phyloP scores from a whole-genome alignment of 2,329 filamentous ascomycete species.

The Colletotrichum gigasporum region DNA sequence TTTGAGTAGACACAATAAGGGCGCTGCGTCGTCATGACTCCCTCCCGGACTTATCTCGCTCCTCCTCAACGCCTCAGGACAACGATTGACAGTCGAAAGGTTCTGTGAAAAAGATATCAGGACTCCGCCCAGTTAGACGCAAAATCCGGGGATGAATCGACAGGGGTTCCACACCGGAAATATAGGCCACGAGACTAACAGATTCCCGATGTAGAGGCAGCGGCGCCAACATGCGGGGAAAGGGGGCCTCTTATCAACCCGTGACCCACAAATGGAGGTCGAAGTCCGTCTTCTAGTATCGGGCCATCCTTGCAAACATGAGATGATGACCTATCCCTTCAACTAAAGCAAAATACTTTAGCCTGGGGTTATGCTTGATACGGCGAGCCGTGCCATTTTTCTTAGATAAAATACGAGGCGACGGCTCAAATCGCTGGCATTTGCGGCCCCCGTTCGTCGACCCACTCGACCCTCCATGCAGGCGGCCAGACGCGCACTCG shows the following conservation, averaged over 20 bases:
- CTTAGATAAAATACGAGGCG: neutral
- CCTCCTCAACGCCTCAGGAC: too few relatives aligned
- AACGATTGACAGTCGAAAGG: too few relatives aligned
- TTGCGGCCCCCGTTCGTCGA: neutral
- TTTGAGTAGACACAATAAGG: too few relatives aligned
- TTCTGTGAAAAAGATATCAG: too few relatives aligned
- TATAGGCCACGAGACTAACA: neutral
- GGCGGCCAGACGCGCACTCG: neutral
- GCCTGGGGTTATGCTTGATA: too few relatives aligned
- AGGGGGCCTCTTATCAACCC: constrained; percentile 2
- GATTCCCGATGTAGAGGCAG: neutral
- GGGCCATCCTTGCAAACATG: neutral
- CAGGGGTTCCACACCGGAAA: neutral
- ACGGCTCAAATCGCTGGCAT: neutral
- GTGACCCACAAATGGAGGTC: constrained; percentile 20
- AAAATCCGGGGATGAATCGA: neutral
- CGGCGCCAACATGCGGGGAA: constrained; percentile 8
- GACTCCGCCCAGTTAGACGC: neutral
- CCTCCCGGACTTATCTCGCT: too few relatives aligned
- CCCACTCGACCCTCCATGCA: too few relatives aligned
- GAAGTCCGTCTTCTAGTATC: neutral
- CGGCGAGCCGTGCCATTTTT: neutral
- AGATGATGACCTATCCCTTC: neutral
- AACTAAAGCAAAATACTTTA: too few relatives aligned
- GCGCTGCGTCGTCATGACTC: too few relatives aligned